Base-by-base conservation (phyloP, 192 early-diverging fungal genomes). In the Chytriomyces confervae region DNA sequence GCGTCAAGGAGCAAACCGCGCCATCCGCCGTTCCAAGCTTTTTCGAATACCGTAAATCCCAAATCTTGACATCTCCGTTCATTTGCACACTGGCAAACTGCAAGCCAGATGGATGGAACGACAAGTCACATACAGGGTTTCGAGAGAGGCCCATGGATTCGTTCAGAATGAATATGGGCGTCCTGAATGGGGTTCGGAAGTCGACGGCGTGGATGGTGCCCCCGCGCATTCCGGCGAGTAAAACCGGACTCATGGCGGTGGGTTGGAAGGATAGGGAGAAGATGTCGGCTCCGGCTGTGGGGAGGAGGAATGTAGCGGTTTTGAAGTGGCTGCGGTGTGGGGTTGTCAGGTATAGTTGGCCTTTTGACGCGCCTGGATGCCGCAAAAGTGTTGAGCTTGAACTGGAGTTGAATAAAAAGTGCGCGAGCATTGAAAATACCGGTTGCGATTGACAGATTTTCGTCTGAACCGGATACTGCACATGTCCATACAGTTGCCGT, bases 401-500 rank as follows among this genome's bases (percentile, higher is more conserved):
- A 5, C n/a, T 7, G 4, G 64, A 66, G 27, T 20, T 2, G 11
- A 6, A 66, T 13, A 29, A 20, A 66, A 27, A 27, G 11, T 49
- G 43, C n/a, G 20, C 27, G 67, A 45, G 13, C 11, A 69, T 1
- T 8, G 29, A 27, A 64, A 23, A 64, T 64, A 72, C 69, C 69
- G 16, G 50, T 16, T 16, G 69, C 29, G 48, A 72, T 13, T 20
- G 57, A 18, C 13, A 45, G 8, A 44, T 50, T 45, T 60, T 53
- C 16, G 13, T 51, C 51, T 27, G 50, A 23, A 10, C 69, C 69
- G 8, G 44, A 20, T 2, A 53, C 36, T 60, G 69, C 50, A 60
- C 69, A 72, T 13, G 69, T 72, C 69, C 69, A 72, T 9, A 72
- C 24, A 45, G 23, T 60, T 61, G 69, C 20, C 27, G 50, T 72